These are phyloP conservation scores for Pachysandra terminalis DNA, from an alignment of 164 flowering plant species.

Conservation along the genomic window DNA sequence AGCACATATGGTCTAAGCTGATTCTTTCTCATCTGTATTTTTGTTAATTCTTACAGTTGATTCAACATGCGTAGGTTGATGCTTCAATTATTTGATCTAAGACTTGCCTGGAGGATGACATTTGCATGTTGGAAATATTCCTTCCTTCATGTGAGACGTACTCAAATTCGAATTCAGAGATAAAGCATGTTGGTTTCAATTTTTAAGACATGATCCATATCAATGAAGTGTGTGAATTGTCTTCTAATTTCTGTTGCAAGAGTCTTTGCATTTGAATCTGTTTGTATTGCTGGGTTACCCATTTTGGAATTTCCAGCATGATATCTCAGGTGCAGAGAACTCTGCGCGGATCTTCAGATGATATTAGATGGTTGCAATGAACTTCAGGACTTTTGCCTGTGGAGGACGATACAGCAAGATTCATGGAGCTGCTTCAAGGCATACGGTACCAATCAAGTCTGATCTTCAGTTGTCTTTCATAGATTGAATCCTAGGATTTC, in stretches of 20 bases:
- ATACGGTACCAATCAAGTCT: slow-evolving; percentile 48
- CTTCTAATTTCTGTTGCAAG: neutral
- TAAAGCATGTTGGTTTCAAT: slow-evolving; percentile 23
- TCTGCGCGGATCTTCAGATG: slow-evolving; percentile 73
- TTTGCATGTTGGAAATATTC: slow-evolving; percentile 36
- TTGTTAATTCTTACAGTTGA: slow-evolving; percentile 7
- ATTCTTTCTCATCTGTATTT: slow-evolving; percentile 2
- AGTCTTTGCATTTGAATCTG: neutral
- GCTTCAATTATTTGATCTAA: slow-evolving; percentile 55
- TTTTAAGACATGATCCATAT: neutral
- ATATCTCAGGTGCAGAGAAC: slow-evolving; percentile 52
- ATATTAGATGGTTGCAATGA: slow-evolving; percentile 87
- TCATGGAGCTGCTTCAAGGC: slow-evolving; percentile 59
- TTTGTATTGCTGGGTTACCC: neutral
- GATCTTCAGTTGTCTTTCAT: neutral
- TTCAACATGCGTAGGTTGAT: slow-evolving; percentile 44
- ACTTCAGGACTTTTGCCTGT: slow-evolving; percentile 62
- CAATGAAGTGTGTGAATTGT: neutral
- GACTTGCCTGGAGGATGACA: slow-evolving; percentile 49
- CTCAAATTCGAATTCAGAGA: slow-evolving; percentile 42
- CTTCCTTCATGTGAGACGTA: slow-evolving; percentile 32
- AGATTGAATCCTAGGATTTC: neutral
- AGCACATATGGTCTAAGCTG: neutral
- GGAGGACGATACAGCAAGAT: slow-evolving; percentile 74
- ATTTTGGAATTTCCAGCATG: slow-evolving; percentile 36